These are phyloP conservation scores for Debaryomyces nepalensis DNA, from an alignment of 1,139 yeast species.

Conservation along the genomic window DNA sequence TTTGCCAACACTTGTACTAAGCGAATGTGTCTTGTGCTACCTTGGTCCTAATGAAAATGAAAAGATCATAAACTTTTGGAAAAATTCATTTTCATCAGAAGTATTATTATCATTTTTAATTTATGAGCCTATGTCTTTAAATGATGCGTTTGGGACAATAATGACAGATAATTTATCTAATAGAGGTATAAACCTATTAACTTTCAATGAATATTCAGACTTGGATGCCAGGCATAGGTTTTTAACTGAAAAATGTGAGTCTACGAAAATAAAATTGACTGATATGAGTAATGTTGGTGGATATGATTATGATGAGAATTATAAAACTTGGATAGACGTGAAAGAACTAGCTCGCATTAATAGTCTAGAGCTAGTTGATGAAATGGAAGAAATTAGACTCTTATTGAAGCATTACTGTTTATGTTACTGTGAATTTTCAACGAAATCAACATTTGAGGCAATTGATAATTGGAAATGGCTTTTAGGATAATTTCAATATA, in stretches of 20 bases:
- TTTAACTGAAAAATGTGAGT: conserved; percentile 26
- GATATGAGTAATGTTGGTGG: conserved; percentile 66
- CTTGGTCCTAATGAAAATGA: conserved; percentile 62
- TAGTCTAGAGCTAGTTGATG: conserved; percentile 80
- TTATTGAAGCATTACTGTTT: conserved; percentile 77
- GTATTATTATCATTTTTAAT: conserved; percentile 50
- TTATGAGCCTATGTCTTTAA: conserved; percentile 84
- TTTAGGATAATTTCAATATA: not conserved
- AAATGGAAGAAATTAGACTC: conserved; percentile 80
- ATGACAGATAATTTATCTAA: conserved; percentile 75
- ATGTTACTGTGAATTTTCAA: conserved; percentile 27
- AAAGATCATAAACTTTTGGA: conserved; percentile 51
- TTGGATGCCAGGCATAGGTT: conserved; percentile 49
- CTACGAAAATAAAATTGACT: conserved; percentile 37
- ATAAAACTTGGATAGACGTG: conserved; percentile 47
- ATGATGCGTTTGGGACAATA: conserved; percentile 77
- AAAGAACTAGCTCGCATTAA: conserved; percentile 59
- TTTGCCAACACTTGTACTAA: conserved; percentile 71
- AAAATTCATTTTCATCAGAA: conserved; percentile 20
- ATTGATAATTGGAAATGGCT: conserved; percentile 15
- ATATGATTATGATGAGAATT: conserved; percentile 33
- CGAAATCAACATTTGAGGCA: conserved; percentile 7
- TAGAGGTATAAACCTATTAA: conserved; percentile 77
- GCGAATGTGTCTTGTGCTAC: conserved; percentile 93
- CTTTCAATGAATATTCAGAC: conserved; percentile 42